Evolutionary conservation across 306 rosid species (phyloP).

Genomic region (Oemleria cerasiformis): DNA sequence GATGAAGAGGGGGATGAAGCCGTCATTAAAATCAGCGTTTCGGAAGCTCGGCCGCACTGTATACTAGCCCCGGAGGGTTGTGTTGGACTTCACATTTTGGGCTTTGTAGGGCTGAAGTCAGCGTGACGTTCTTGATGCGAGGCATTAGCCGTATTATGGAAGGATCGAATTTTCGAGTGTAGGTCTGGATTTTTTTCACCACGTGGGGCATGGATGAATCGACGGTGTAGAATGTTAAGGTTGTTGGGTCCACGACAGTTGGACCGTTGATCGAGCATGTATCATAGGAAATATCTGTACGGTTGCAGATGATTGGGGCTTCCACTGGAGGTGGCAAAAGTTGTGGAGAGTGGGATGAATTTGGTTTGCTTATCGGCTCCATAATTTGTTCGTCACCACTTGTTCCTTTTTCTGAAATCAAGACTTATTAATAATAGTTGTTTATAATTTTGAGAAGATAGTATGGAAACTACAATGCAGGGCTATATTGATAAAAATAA

Average conservation of each 20-base stretch:
- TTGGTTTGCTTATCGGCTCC: not conserved
- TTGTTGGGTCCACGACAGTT: conserved; percentile 30
- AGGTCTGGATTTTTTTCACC: conserved; percentile 23
- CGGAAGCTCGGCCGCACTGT: conserved; percentile 38
- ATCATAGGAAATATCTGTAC: conserved; percentile 17
- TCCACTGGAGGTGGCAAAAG: not conserved
- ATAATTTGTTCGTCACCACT: not conserved
- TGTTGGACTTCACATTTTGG: conserved; percentile 29
- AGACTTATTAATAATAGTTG: not conserved
- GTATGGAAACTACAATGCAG: too few relatives aligned
- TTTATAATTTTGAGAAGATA: not conserved
- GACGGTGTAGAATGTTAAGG: conserved; percentile 27
- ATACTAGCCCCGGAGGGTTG: conserved; percentile 36
- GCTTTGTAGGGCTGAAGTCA: conserved; percentile 28
- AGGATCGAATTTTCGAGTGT: conserved; percentile 33
- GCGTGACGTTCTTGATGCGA: conserved; percentile 21
- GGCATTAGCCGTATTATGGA: conserved; percentile 32
- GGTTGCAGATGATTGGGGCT: conserved; percentile 21
- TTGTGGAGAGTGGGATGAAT: not conserved
- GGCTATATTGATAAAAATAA: too few relatives aligned
- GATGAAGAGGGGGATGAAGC: conserved; percentile 46
- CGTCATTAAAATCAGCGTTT: conserved; percentile 39
- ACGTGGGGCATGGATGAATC: not conserved
- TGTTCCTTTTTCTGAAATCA: not conserved
- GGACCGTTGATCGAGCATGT: conserved; percentile 30